Base-by-base conservation (phyloP, 1,139 yeast genomes). In the Pichia sp. region DNA sequence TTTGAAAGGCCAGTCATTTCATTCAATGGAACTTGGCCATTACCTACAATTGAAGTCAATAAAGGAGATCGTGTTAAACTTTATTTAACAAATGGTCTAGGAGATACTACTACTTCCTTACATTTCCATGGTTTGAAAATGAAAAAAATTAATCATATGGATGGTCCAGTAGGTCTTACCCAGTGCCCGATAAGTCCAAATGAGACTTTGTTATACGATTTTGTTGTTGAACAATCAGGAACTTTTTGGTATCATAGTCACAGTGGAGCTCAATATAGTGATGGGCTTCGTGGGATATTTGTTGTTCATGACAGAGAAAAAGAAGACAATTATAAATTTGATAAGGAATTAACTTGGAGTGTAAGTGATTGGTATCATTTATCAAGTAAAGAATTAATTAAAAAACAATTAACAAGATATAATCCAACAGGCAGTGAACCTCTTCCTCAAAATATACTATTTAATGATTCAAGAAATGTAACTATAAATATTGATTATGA, bases 391-490 rank as follows among this genome's bases (percentile, higher is more conserved):
- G 72, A 66, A 2, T 68, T 83, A 41, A 65, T 72, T 48, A 58
- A 66, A 8, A 64, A 66, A 36, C 84, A 83, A 64, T 65, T 82
- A 61, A 74, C 74, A 45, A 66, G 83, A 54, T 84, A 75, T 61
- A 85, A 85, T 57, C 94, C 94, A 34, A 83, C 90, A 1, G 94
- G 94, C 48, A 88, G 86, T 38, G 94, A 85, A 63, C 92, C 92
- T 37, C 75, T 84, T 50, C 92, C 92, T 7, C 80, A 80, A 54
- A 81, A 78, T 59, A 59, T 79, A 37, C 68, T 84, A 48, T 75
- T 84, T 61, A 83, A 84, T 61, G 85, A 84, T 54, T 73, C 85
- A 10, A 73, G 76, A 48, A 79, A 81, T 58, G 73, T 68, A 26
- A 73, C 85, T 3, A 71, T 86, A 67, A 48, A 65, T 29, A 83